These are phyloP conservation scores for Boletus vermiculosoides DNA, from an alignment of 768 basidiomycete genomes.

Conservation along the genomic window DNA sequence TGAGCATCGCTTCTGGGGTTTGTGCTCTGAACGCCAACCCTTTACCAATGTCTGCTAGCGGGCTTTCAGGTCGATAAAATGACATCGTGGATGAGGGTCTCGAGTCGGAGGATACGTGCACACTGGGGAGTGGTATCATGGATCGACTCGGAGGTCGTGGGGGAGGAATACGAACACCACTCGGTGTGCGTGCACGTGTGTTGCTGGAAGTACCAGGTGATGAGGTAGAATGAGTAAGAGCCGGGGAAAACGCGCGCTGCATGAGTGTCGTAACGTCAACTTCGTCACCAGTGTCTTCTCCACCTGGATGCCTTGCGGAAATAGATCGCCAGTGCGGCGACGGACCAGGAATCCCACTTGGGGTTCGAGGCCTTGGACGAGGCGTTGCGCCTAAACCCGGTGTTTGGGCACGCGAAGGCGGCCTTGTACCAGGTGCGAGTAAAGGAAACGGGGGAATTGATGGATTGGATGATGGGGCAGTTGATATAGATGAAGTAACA, in stretches of 20 bases:
- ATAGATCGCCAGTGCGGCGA: conserved; percentile 47
- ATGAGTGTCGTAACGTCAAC: conserved; percentile 43
- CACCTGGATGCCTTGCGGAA: conserved; percentile 47
- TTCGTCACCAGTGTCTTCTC: conserved; percentile 46
- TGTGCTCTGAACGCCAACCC: conserved; percentile 50
- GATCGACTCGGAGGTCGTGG: conserved; percentile 80
- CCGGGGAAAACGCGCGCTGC: conserved; percentile 63
- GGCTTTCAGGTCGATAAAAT: conserved; percentile 56
- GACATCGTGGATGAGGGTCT: conserved; percentile 74
- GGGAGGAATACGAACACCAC: conserved; percentile 46
- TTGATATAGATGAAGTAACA: conserved; percentile 67
- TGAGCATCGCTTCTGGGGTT: conserved; percentile 65
- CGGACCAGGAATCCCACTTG: conserved; percentile 75
- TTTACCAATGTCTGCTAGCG: conserved; percentile 37
- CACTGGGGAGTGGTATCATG: conserved; percentile 76
- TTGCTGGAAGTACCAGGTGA: conserved; percentile 33
- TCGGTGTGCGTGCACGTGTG: conserved; percentile 40
- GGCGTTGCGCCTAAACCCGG: conserved; percentile 49
- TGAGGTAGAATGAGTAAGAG: conserved; percentile 49
- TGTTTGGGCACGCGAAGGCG: conserved; percentile 61
- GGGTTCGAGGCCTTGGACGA: conserved; percentile 74
- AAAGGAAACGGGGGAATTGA: conserved; percentile 37
- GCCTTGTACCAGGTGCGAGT: conserved; percentile 30
- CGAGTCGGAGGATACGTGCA: conserved; percentile 68
- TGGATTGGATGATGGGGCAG: conserved; percentile 51